Evolutionary conservation across 345 rosid genomes (phyloP), one percentile per base, ranked within the genome.

Genomic region (Orychophragmus violaceus): DNA sequence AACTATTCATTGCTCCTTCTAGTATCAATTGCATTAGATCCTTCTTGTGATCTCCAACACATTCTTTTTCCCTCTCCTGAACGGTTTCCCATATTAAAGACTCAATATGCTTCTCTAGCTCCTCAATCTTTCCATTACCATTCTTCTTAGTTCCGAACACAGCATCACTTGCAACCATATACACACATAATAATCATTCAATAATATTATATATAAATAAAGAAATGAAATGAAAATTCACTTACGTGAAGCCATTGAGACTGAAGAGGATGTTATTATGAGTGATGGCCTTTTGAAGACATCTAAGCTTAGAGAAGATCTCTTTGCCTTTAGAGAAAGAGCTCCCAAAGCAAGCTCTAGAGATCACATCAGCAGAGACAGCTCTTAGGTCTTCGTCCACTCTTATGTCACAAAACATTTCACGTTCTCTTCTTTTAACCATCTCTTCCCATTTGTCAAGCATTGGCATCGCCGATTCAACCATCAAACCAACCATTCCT

Each of bases 401-500:
- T 27, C 66, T 77, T 10, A 89, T 75, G 10, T 82, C 88, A 8
- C 79, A 80, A 3, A 3, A 12, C n/a, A 9, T 41, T 3, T 75
- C 74, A 5, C 67, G 82, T 30, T 60, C 33, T 56, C 18, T 17
- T 6, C 59, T 77, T 42, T 70, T 76, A 4, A 73, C 65, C 33
- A 70, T 55, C 19, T 66, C 73, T 59, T 82, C 78, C 96, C 96
- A 91, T 62, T 79, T 81, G 6, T 52, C 74, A 1, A 89, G 70
- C 76, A 84, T 59, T 22, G 78, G 72, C 65, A 51, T 75, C 24
- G 78, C 70, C 0, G 82, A 82, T 17, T 79, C 88, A 33, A 81
- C 83, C 84, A 91, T 82, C 44, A 79, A 76, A 37, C 83, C 86
- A 54, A 82, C 82, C 96, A 91, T 89, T 33, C 82, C 87, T 85